Conservation (phyloP, 208 protist genomes). For the Polymyxa betae region DNA sequence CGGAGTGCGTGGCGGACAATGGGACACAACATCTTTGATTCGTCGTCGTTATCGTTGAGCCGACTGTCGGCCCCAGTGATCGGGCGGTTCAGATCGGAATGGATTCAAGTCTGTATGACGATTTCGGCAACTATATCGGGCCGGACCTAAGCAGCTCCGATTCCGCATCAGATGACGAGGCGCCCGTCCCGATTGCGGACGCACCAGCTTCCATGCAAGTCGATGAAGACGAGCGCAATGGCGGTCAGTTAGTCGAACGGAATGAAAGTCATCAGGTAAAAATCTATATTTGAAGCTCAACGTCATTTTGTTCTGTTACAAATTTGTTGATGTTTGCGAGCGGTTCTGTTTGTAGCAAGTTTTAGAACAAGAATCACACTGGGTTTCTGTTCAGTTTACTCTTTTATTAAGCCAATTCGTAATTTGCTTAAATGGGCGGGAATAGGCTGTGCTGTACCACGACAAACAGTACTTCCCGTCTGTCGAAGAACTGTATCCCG, state of each 20-base stretch:
- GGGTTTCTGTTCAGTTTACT: too few relatives aligned
- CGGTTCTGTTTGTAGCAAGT: too few relatives aligned
- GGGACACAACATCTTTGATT: too few relatives aligned
- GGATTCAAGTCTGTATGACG: too few relatives aligned
- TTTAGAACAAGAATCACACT: too few relatives aligned
- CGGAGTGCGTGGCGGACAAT: too few relatives aligned
- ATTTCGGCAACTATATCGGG: constrained; percentile 63
- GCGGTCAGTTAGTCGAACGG: not conserved
- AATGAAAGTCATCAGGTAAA: not conserved
- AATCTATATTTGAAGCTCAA: not conserved
- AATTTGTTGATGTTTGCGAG: not conserved
- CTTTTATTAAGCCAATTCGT: not conserved
- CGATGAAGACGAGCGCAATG: not conserved
- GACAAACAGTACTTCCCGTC: constrained; percentile 48
- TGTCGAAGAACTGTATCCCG: constrained; percentile 59
- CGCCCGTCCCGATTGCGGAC: too few relatives aligned
- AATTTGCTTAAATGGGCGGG: not conserved
- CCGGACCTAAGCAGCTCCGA: not conserved
- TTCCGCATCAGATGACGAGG: constrained; percentile 16
- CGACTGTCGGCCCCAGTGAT: too few relatives aligned
- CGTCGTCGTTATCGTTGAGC: too few relatives aligned
- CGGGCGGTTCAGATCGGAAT: too few relatives aligned
- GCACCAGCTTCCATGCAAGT: not conserved
- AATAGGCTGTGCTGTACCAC: constrained; percentile 28
- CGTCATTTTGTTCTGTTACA: not conserved